Evolutionary conservation across 495 filamentous ascomycete species (phyloP), one percentile per base, ranked within the genome.

Genomic region (Talaromyces nanjingensis): DNA sequence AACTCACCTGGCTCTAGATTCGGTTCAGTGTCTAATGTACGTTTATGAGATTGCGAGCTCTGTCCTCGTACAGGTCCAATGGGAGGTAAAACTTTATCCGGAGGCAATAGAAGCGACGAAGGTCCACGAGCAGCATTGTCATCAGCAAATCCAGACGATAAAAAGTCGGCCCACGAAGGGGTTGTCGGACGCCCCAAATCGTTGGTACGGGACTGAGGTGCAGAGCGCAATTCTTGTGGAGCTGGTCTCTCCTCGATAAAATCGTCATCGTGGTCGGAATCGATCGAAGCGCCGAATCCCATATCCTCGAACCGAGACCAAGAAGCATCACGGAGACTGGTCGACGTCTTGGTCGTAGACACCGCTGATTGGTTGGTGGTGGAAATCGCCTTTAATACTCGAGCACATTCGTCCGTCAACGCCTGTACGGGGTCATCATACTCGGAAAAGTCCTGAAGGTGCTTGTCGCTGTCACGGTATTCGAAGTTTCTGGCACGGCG

Each of bases 231-330:
- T 1, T 81, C 78, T 42, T 75, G 71, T 49, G 73, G 69, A 57
- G 63, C 42, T 64, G 66, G 66, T 5, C 45, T 52, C 49, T 59
- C 56, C 65, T 71, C 73, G 31, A 67, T 67, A 3, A 65, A 60
- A 8, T 73, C 77, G 14, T 89, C 87, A 8, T 88, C 86, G 39
- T 84, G 76, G 12, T 88, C 85, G 8, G 86, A 82, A 59, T 90
- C 87, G n/a, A 91, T 80, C 0, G 89, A 71, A 61, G 86, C 89
- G 7, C 90, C 85, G 65, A 98, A 98, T 3, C 94, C 94, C 68
- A 97, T 84, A 73, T 98, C 94, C 71, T 97, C 91, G 69, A 98
- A 98, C 57, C 91, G 85, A 33, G 94, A 97, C 94, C 94, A 98
- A 5, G 91, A 92, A 27, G 92, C 89, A 75, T 96, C 93, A 24